Percentiles rank a stretch among this genome's conserved stretches.
Conservation (phyloP, 2,329 filamentous ascomycete species). For the Magnaporthiopsis rhizophila region DNA sequence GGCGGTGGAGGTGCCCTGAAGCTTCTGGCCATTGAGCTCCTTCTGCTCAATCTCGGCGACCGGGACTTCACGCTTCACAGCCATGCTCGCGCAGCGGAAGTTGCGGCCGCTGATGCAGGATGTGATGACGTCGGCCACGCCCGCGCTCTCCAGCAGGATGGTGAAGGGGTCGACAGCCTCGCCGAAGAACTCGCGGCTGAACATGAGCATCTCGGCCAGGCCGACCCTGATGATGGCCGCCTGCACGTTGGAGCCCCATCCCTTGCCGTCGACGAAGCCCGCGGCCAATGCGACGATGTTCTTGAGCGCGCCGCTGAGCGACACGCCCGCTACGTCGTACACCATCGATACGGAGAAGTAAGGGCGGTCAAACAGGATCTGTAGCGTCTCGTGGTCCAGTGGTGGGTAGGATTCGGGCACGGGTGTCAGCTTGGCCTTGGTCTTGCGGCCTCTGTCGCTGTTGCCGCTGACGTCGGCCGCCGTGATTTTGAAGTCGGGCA, state of each 20-base stretch:
- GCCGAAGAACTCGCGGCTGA: constrained; percentile 87
- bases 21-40: constrained; percentile 92
- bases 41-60: constrained; percentile 83
- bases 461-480: constrained; percentile 42
- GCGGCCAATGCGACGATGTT: constrained; percentile 93
- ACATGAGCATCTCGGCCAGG: constrained; percentile 92
- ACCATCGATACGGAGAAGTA: constrained; percentile 98
- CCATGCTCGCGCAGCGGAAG: constrained; percentile 86
- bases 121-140: constrained; percentile 92
- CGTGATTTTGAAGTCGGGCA: constrained; percentile 44
- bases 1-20: constrained; percentile 90
- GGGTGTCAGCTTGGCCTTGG: constrained; percentile 63
- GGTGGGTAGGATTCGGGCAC: constrained; percentile 78
- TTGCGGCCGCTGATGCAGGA: constrained; percentile 89
- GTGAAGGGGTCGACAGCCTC: constrained; percentile 73
- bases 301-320: constrained; percentile 88
- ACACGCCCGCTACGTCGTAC: constrained; percentile 92
- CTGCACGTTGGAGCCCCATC: constrained; percentile 98
- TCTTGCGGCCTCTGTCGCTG: constrained; percentile 59
- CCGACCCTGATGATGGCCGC: constrained; percentile 97
- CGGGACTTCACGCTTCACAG: constrained; percentile 67
- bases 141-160: constrained; percentile 94
- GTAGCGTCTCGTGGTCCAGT: constrained; percentile 76
- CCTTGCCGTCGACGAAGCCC: constrained; percentile 88
- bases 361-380: constrained; percentile 82